These are phyloP conservation scores for Pilaira anomala DNA, from an alignment of 192 early-diverging fungal species.

Conservation along the genomic window DNA sequence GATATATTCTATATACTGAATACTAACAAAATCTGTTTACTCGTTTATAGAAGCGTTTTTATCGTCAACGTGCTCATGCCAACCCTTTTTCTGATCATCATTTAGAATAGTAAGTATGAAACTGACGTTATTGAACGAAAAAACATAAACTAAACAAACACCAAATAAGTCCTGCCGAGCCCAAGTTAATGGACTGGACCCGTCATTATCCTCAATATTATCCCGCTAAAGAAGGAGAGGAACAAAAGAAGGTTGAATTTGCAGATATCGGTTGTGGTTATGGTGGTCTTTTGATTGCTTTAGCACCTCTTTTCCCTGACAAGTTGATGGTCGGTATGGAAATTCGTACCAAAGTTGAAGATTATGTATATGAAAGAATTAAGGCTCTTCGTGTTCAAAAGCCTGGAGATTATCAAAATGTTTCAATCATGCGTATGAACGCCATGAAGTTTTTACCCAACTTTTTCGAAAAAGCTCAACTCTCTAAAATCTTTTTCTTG, in stretches of 20 bases:
- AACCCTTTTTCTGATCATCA: constrained; percentile 97
- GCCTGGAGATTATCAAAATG: constrained; percentile 88
- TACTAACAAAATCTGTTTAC: not conserved
- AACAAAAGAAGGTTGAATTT: constrained; percentile 76
- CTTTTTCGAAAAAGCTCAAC: constrained; percentile 92
- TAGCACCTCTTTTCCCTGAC: constrained; percentile 89
- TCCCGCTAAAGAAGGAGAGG: constrained; percentile 35
- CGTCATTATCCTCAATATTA: constrained; percentile 77
- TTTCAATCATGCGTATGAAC: constrained; percentile 96
- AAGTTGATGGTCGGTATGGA: constrained; percentile 97
- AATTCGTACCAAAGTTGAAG: constrained; percentile 92
- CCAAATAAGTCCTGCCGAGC: constrained; percentile 63
- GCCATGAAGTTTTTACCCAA: constrained; percentile 98
- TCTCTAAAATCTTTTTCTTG: constrained; percentile 95
- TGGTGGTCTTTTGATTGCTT: constrained; percentile 84
- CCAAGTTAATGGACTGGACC: constrained; percentile 87
- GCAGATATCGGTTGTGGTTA: constrained; percentile 99
- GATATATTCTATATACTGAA: too few relatives aligned
- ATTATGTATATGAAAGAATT: constrained; percentile 89
- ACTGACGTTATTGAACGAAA: too few relatives aligned
- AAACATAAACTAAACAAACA: not conserved
- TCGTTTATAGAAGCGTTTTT: constrained; percentile 72
- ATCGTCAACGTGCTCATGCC: constrained; percentile 89
- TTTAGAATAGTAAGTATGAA: constrained; percentile 81
- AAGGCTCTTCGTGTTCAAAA: constrained; percentile 74